Base-by-base conservation (phyloP, 2,329 filamentous ascomycete species). In the Cercospora sesami region DNA sequence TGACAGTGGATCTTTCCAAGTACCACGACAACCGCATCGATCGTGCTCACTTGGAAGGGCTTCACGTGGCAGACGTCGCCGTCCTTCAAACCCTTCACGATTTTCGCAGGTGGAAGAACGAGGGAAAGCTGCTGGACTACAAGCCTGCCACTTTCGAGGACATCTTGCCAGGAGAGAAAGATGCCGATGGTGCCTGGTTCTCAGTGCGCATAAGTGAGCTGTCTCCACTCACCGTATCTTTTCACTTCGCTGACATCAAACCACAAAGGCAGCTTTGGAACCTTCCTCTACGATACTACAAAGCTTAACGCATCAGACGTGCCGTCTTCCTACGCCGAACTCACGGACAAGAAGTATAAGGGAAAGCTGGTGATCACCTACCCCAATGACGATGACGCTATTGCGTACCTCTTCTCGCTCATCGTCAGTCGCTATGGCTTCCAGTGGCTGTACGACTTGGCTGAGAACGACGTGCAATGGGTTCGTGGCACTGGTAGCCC, bases 381-480 rank as follows among this genome's bases (percentile, higher is more conserved):
- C 65, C 86, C 86, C 9, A 86, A 87, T 67, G 86, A 87, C 48
- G 86, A 87, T 51, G 86, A 87, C 64, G 85, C 86, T 0, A 81
- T 87, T 2, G 76, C 85, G 0, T 86, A 79, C 51, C 81, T 82
- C 3, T 86, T 84, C 51, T 78, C 85, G 48, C 75, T 85, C 1
- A 81, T 86, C 31, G 65, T 73, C 45, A 30, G 63, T 45, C 73
- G 81, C 42, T 79, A 83, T 45, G 83, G 83, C 6, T 76, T 72
- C 12, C 71, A 75, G 0, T 86, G 83, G 83, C 79, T 86, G 67
- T 80, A 85, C 28, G 70, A 70, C 5, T 77, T 86, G 0, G 70
- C 83, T 0, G 67, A 78, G 8, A 83, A 85, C 69, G 82, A 85
- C 68, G 81, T 83, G 1, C 76, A 77, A 42, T 86, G 84, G 84